Conservation (phyloP, 129 eudicot genomes). For the Artemisia argyi region DNA sequence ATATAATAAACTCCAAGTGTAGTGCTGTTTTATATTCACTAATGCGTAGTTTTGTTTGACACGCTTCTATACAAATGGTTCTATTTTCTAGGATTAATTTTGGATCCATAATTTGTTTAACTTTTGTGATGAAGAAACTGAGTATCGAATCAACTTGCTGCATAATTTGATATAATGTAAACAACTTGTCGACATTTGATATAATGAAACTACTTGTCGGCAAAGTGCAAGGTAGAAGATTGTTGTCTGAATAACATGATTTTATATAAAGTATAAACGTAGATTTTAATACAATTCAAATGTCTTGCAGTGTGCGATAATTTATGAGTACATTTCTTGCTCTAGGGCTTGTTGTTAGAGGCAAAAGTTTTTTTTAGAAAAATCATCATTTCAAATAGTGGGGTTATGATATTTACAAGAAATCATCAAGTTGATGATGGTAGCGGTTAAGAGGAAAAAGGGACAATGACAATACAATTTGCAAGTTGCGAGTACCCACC, state of each 20-base stretch:
- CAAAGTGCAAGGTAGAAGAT: too few species aligned
- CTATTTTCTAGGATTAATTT: background rate
- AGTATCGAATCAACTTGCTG: too few species aligned
- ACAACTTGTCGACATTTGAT: too few species aligned
- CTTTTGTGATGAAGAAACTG: slow-evolving; percentile 10
- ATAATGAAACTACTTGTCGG: too few species aligned
- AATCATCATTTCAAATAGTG: slow-evolving; percentile 12
- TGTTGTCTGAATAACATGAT: too few species aligned
- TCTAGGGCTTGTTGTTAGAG: too few species aligned
- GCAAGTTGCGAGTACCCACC: slow-evolving; percentile 23
- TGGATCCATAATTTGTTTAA: slow-evolving; percentile 17
- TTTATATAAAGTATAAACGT: too few species aligned
- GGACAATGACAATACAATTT: slow-evolving; percentile 3
- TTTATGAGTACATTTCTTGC: too few species aligned
- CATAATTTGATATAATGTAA: too few species aligned
- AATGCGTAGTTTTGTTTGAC: slow-evolving; percentile 17
- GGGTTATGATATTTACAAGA: slow-evolving; percentile 26
- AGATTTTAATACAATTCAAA: too few species aligned
- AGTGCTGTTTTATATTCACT: slow-evolving; percentile 3
- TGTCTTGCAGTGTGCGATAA: too few species aligned
- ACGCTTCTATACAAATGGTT: slow-evolving; percentile 16
- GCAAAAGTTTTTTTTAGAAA: slow-evolving; percentile 9
- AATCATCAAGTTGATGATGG: slow-evolving; percentile 31
- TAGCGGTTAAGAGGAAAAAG: slow-evolving; percentile 19
- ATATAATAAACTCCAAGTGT: slow-evolving; percentile 21